Evolutionary conservation across 2,329 filamentous ascomycete species (phyloP).

Genomic region (Rhinocladiella similis): DNA sequence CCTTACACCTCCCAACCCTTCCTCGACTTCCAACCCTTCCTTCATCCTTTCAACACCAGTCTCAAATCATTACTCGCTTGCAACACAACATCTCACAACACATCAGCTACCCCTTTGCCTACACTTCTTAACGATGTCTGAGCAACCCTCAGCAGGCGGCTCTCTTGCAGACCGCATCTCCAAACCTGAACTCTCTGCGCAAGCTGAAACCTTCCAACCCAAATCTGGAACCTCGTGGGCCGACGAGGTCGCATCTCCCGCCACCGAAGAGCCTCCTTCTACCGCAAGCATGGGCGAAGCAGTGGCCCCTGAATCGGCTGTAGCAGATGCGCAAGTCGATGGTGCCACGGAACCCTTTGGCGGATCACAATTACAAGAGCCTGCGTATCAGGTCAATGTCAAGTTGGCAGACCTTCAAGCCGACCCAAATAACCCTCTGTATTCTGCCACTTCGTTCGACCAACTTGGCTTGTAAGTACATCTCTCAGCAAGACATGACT

Average conservation of each 20-base stretch:
- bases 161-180: constrained; percentile 52
- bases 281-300: constrained; percentile 10
- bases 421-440: constrained; percentile 83
- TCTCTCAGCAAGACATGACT: background rate
- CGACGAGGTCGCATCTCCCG: constrained; percentile 39
- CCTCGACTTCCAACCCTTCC: background rate
- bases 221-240: constrained; percentile 39
- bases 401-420: constrained; percentile 86
- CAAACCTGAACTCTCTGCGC: constrained; percentile 37
- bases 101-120: background rate
- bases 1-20: background rate
- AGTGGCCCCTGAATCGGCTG: background rate
- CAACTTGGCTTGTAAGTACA: constrained; percentile 76
- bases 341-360: constrained; percentile 39
- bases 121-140: constrained; percentile 36
- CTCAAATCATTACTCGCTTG: constrained; percentile 2
- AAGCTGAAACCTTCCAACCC: constrained; percentile 23
- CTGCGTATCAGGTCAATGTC: constrained; percentile 85
- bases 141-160: constrained; percentile 35
- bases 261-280: constrained; percentile 24
- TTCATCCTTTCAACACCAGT: background rate
- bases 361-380: constrained; percentile 64
- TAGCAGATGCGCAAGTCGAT: constrained; percentile 37
- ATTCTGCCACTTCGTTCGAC: constrained; percentile 79
- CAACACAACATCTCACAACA: background rate